Evolutionary conservation across 2,329 filamentous ascomycete species (phyloP), one percentile per base, ranked within the genome.

Genomic region (Fusarium veterinarium): DNA sequence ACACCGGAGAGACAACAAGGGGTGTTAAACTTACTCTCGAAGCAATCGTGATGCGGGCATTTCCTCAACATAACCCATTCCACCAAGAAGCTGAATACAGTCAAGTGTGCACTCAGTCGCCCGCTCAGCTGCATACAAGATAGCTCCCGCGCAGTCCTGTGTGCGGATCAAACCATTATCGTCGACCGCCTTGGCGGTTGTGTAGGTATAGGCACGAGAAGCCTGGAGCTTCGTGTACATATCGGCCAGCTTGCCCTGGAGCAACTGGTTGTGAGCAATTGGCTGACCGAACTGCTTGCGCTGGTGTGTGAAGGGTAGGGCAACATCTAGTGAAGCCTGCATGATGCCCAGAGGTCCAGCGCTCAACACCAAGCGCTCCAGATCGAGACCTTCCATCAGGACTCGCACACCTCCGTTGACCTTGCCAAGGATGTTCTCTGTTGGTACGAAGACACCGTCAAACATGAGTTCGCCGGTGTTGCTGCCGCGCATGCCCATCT

Each of bases 221-320:
- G 93, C 95, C 77, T 93, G 92, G 66, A 96, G 89, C 82, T 97
- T 97, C 52, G 95, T 98, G 84, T 98, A 97, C 95, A 99, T 98
- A 81, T 98, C 95, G 62, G 96, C 95, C 49, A 98, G 87, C 80
- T 95, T 95, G 64, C 93, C 95, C 83, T 98, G 96, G 28, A 98
- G 88, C 71, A 98, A 87, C 82, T 99, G 96, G 82, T 97, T 97
- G 76, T 96, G 92, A 1, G 93, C 95, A 72, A 98, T 93, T 4
- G 95, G 95, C 12, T 82, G 85, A 60, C 92, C 92, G 80, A 99
- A 99, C 83, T 99, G 96, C 82, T 92, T 93, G 62, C 96, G 90
- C 76, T 93, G 90, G 82, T 99, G 96, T 3, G 92, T 92, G 80
- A 97, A 99, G 0, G 96, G 96, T 45, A 98, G 88, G 4, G 92